phyloP scores from a whole-genome alignment of 2,329 filamentous ascomycete species.

The Aspergillus fructus region DNA sequence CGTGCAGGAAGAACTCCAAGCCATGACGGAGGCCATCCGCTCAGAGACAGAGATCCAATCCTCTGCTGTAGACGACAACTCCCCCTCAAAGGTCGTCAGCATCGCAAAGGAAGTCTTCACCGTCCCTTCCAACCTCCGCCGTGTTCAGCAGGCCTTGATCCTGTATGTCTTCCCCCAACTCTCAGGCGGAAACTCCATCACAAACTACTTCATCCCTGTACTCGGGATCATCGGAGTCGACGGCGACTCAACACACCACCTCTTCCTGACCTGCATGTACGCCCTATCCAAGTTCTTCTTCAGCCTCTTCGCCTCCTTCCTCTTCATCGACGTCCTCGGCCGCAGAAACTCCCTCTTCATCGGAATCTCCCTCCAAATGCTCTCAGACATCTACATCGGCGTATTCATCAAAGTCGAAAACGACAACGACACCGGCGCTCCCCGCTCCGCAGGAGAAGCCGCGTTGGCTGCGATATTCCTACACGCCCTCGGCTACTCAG shows the following conservation, averaged over 20 bases:
- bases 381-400: constrained; percentile 39
- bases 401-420: constrained; percentile 15
- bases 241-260: constrained; percentile 4
- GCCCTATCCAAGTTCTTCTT: constrained; percentile 45
- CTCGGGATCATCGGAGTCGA: not conserved
- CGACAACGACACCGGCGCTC: constrained; percentile 22
- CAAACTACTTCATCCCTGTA: not conserved
- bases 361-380: constrained; percentile 38
- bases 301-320: constrained; percentile 42
- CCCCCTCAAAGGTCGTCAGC: not conserved
- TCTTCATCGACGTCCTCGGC: constrained; percentile 47
- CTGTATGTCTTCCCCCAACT: constrained; percentile 43
- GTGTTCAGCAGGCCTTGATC: constrained; percentile 37
- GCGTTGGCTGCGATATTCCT: constrained; percentile 47
- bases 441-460: constrained; percentile 20
- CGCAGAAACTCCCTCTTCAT: constrained; percentile 40
- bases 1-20: not conserved
- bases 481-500: constrained; percentile 46
- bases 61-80: too few relatives aligned
- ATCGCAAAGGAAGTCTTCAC: constrained; percentile 38
- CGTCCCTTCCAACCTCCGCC: constrained; percentile 38
- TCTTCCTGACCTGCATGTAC: constrained; percentile 46
- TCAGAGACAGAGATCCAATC: too few relatives aligned
- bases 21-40: not conserved
- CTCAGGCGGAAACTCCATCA: constrained; percentile 44